Percentiles rank a stretch among this genome's conserved stretches.
Conservation (phyloP, 1,139 yeast genomes). For the Geotrichum aggregatum region DNA sequence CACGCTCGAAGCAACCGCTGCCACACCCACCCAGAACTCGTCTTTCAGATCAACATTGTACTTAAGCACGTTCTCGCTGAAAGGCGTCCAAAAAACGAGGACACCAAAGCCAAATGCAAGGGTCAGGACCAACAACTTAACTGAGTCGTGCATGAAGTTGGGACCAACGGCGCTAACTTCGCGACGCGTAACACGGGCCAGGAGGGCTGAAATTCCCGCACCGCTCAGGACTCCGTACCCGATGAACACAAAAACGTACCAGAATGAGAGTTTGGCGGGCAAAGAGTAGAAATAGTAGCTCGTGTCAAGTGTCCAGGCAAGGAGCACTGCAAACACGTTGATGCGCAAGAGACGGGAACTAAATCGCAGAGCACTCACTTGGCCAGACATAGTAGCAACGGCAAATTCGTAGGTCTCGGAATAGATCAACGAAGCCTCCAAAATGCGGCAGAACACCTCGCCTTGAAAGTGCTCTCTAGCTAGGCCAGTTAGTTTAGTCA, state of each 20-base stretch:
- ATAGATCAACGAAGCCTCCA: slow-evolving; percentile 3
- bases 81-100: background rate
- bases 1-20: slow-evolving; percentile 1
- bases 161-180: background rate
- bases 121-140: background rate
- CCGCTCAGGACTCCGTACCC: slow-evolving; percentile 5
- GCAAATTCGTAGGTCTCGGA: slow-evolving; percentile 3
- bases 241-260: slow-evolving; percentile 9
- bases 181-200: background rate
- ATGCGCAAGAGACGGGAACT: slow-evolving; percentile 2
- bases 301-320: slow-evolving; percentile 15
- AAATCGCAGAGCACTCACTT: background rate
- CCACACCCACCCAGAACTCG: slow-evolving; percentile 9
- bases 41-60: background rate
- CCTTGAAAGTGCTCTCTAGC: background rate
- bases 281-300: slow-evolving; percentile 12
- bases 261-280: slow-evolving; percentile 10
- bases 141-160: background rate
- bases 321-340: background rate
- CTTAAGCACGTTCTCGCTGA: background rate
- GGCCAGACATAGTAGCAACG: slow-evolving; percentile 1
- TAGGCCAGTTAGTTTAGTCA: slow-evolving; percentile 9
- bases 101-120: background rate
- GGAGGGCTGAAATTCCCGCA: background rate
- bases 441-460: background rate